A percentile compares a stretch with the other conserved stretches of the same genome.
Conservation (phyloP, 768 basidiomycete genomes). For the Suillus bovinus region DNA sequence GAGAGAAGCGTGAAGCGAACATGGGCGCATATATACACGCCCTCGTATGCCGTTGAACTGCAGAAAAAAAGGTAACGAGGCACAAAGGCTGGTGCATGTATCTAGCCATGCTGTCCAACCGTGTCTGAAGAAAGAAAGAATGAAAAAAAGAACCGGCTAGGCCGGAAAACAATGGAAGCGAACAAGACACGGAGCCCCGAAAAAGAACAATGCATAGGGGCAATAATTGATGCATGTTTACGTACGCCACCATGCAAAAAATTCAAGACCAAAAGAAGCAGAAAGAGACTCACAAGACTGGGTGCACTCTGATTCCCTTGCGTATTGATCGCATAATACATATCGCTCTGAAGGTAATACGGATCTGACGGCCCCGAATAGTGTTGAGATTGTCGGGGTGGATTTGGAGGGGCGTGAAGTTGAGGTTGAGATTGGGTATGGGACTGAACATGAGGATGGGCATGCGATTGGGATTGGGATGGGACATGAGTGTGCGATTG, state of each 20-base stretch:
- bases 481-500: conserved; percentile 6
- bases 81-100: background rate
- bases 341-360: background rate
- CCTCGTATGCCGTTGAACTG: conserved; percentile 1
- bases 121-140: too few relatives aligned
- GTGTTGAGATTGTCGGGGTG: background rate
- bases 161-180: background rate
- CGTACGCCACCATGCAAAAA: background rate
- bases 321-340: conserved; percentile 13
- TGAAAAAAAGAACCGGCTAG: background rate
- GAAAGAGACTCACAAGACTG: conserved; percentile 25
- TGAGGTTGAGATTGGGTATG: conserved; percentile 4
- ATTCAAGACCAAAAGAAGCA: background rate
- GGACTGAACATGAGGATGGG: background rate
- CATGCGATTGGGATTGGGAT: conserved; percentile 7
- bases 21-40: background rate
- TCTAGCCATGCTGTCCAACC: conserved; percentile 5
- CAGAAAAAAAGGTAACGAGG: background rate
- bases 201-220: background rate
- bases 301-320: conserved; percentile 22
- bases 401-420: background rate
- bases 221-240: too few relatives aligned
- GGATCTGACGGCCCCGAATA: background rate
- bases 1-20: background rate
- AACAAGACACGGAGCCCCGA: background rate